phyloP scores from a whole-genome alignment of 2,329 filamentous ascomycete species.

The Colletotrichum eremochloae region DNA sequence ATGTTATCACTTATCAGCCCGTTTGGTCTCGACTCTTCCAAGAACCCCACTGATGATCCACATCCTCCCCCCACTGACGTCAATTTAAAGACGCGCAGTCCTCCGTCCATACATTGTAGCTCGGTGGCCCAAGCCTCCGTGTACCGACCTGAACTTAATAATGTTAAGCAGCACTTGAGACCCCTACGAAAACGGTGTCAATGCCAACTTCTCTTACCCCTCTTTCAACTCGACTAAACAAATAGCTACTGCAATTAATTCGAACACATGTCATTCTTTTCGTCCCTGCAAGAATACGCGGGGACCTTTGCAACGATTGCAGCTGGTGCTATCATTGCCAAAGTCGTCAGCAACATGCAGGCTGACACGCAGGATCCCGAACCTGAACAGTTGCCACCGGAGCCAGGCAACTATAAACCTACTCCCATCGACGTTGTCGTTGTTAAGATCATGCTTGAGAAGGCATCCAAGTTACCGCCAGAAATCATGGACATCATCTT shows the following conservation, averaged over 20 bases:
- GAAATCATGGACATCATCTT: constrained; percentile 70
- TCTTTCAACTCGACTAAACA: background rate
- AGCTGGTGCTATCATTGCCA: constrained; percentile 26
- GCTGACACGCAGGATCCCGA: background rate
- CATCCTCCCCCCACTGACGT: constrained; percentile 30
- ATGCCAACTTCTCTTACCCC: background rate
- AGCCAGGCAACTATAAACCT: constrained; percentile 49
- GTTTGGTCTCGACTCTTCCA: background rate
- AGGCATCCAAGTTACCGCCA: constrained; percentile 60
- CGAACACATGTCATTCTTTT: constrained; percentile 19
- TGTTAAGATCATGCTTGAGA: constrained; percentile 62
- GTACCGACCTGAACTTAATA: constrained; percentile 20
- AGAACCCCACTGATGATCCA: background rate
- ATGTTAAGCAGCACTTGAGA: background rate
- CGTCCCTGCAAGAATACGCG: constrained; percentile 27
- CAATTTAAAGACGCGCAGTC: constrained; percentile 27
- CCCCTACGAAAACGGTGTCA: background rate
- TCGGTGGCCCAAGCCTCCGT: constrained; percentile 7
- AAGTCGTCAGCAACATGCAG: constrained; percentile 16
- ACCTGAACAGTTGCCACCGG: background rate
- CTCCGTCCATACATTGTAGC: background rate
- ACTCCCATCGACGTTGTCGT: constrained; percentile 63
- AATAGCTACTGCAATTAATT: background rate
- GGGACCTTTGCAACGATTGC: constrained; percentile 22
- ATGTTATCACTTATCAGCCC: constrained; percentile 3